Evolutionary conservation across 73 alveolate genomes (phyloP), one percentile per base, ranked within the genome.

Genomic region (Diophrys sp.): DNA sequence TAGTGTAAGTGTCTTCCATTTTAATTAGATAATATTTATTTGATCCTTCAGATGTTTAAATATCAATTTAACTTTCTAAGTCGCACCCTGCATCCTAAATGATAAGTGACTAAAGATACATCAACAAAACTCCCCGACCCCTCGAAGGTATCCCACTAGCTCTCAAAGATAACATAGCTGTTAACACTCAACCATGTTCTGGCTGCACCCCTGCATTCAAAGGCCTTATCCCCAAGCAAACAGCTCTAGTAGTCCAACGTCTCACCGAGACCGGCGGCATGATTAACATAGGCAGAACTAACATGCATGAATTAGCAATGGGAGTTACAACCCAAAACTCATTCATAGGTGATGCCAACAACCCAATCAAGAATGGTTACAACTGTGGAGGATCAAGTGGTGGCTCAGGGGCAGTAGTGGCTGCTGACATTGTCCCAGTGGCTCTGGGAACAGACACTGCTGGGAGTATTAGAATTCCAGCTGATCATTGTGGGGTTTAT

Each of bases 381-480:
- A 32, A 55, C 31, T 56, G 87, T 0, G 90, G 94, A 0, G 90
- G 94, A 2, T 79, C 89, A 18, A 29, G 79, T 23, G 94, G 94
- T 0, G 94, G 94, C 53, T 31, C 82, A 31, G 87, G 79, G 23
- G 90, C 81, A 24, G 71, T 67, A 23, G 88, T 81, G 29, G 90
- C 84, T n/a, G 28, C 81, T 1, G 88, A 82, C 0, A 75, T 54
- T 2, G 71, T 78, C 0, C 88, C 90, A 0, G 0, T 62, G 2
- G 84, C 82, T 24, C 33, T 87, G 14, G 94, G 94, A 1, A 74
- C 85, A 23, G 94, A 87, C 31, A 81, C 84, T 30, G 90, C 88
- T 0, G 94, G 90, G 23, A 73, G 88, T 44, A 87, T 81, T 53
- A 56, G 94, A 57, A 54, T 70, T 0, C 94, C 90, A 1, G 87